Conservation (phyloP, 768 basidiomycete species). For the Naematelia aurantialba region DNA sequence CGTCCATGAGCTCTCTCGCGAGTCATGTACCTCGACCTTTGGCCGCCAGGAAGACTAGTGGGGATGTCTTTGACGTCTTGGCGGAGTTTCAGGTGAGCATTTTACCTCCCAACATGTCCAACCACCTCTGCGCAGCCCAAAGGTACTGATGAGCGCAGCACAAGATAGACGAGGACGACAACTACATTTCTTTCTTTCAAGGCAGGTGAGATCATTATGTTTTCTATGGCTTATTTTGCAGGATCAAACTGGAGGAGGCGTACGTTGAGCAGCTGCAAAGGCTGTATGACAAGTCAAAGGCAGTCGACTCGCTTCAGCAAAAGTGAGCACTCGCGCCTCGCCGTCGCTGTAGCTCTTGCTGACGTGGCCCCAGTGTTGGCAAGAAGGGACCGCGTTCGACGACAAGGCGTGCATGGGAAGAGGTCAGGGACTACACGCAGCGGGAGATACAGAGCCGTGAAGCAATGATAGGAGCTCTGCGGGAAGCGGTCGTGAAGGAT, state of each 20-base stretch:
- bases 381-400: slow-evolving; percentile 54
- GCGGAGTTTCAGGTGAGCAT: no score
- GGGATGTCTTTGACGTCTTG: no score
- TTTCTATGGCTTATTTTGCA: slow-evolving; percentile 40
- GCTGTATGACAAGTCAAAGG: slow-evolving; percentile 67
- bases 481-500: slow-evolving; percentile 67
- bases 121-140: no score
- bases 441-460: slow-evolving; percentile 78
- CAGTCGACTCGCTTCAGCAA: slow-evolving; percentile 71
- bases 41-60: no score
- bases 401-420: slow-evolving; percentile 70
- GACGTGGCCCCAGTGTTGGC: neutral
- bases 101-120: no score
- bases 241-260: slow-evolving; percentile 75
- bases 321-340: no score
- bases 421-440: slow-evolving; percentile 79
- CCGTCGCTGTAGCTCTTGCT: neutral
- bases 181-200: slow-evolving; percentile 77
- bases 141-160: no score
- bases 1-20: no score
- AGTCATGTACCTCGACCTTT: no score
- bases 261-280: slow-evolving; percentile 73
- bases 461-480: slow-evolving; percentile 70
- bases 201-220: slow-evolving; percentile 61
- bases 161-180: slow-evolving; percentile 56